Percentiles rank a stretch among this genome's conserved stretches.
These are phyloP conservation scores for Sporothrix luriei DNA, from an alignment of 2,329 filamentous ascomycete species.

Conservation along the genomic window DNA sequence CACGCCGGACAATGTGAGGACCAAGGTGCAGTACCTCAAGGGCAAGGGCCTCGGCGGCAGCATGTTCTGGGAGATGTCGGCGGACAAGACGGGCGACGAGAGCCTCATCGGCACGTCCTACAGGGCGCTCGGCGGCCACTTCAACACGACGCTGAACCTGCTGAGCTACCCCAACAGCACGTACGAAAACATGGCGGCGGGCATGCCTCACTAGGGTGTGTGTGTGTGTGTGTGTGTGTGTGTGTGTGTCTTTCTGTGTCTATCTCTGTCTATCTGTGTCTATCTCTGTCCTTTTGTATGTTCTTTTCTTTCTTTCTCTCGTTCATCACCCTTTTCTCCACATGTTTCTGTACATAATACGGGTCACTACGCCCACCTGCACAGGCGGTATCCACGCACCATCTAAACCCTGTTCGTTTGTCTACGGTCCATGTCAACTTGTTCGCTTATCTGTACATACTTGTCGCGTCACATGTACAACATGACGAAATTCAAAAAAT, in stretches of 20 bases:
- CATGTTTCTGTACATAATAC: no score
- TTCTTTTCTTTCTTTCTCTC: no score
- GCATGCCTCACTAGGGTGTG: slow-evolving; percentile 36
- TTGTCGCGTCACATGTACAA: background rate
- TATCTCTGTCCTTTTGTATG: no score
- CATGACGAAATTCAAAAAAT: background rate
- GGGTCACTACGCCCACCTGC: no score
- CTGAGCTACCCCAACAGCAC: slow-evolving; percentile 57
- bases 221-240: background rate
- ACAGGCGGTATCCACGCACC: no score
- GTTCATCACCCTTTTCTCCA: no score
- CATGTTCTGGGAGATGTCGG: slow-evolving; percentile 86
- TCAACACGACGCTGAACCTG: slow-evolving; percentile 54
- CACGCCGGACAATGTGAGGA: slow-evolving; percentile 59
- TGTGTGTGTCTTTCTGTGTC: background rate
- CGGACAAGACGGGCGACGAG: slow-evolving; percentile 60
- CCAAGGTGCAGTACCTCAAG: slow-evolving; percentile 69
- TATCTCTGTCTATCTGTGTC: background rate
- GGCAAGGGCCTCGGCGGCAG: slow-evolving; percentile 66
- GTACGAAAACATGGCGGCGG: slow-evolving; percentile 57
- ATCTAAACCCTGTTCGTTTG: no score
- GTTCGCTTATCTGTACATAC: slow-evolving; percentile 12
- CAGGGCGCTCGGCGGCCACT: slow-evolving; percentile 47
- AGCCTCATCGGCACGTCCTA: slow-evolving; percentile 61
- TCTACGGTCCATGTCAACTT: background rate